Conservation (phyloP, 2,329 filamentous ascomycete species). For the Hypocrella siamensis region DNA sequence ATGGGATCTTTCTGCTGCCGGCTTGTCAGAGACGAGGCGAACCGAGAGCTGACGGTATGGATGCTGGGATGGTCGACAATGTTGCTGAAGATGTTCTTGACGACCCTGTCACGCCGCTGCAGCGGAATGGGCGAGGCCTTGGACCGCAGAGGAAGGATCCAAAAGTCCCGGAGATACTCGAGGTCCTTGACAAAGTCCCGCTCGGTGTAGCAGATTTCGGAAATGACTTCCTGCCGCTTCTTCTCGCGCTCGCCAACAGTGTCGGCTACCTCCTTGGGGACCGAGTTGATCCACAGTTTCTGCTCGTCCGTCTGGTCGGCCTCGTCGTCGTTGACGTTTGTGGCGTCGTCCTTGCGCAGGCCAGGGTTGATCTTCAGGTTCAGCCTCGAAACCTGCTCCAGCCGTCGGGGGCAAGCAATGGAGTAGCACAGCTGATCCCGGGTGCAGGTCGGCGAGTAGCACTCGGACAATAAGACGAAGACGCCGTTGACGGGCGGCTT, state of each 20-base stretch:
- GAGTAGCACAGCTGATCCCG: conserved; percentile 93
- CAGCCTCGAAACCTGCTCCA: conserved; percentile 87
- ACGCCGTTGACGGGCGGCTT: conserved; percentile 74
- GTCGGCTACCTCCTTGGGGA: conserved; percentile 87
- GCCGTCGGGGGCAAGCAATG: conserved; percentile 81
- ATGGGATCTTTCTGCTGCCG: conserved; percentile 83
- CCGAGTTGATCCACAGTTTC: conserved; percentile 98
- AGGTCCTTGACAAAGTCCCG: conserved; percentile 97
- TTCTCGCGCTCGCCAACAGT: conserved; percentile 81
- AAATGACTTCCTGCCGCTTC: conserved; percentile 96
- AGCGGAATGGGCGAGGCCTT: conserved; percentile 78
- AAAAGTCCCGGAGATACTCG: conserved; percentile 95
- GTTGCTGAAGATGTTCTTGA: conserved; percentile 90
- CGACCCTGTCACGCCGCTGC: conserved; percentile 74
- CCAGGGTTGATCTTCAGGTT: conserved; percentile 89
- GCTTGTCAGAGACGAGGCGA: conserved; percentile 77
- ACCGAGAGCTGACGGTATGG: conserved; percentile 74
- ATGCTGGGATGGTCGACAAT: conserved; percentile 73
- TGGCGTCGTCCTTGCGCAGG: conserved; percentile 48
- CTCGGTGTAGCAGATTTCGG: conserved; percentile 96
- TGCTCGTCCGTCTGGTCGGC: conserved; percentile 78
- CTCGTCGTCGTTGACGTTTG: conserved; percentile 59
- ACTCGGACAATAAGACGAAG: conserved; percentile 90
- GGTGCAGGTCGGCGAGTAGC: conserved; percentile 95
- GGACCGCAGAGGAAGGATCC: conserved; percentile 82